Conservation (phyloP, 2,329 filamentous ascomycete genomes). For the Sphaerostilbella broomeana region DNA sequence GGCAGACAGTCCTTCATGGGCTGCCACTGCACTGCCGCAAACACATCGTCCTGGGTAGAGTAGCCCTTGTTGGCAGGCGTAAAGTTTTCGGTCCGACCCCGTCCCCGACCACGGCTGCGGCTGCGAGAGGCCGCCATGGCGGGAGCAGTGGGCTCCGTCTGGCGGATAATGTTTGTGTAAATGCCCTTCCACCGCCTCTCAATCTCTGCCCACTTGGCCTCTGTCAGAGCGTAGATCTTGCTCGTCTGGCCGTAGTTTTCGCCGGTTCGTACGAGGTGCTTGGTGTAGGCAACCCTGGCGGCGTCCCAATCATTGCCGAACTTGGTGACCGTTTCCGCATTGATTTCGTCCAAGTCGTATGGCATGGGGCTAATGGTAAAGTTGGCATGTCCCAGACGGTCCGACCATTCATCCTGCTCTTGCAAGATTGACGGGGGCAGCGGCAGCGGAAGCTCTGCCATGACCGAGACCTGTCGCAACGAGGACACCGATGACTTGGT, state of each 20-base stretch:
- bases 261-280: constrained; percentile 78
- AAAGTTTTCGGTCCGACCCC: constrained; percentile 34
- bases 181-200: constrained; percentile 67
- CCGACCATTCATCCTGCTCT: constrained; percentile 74
- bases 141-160: constrained; percentile 32
- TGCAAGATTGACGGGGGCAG: constrained; percentile 61
- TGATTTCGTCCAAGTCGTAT: constrained; percentile 60
- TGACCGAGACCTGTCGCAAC: constrained; percentile 57
- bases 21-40: constrained; percentile 37
- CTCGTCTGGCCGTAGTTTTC: constrained; percentile 89
- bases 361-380: constrained; percentile 81
- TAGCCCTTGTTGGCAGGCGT: constrained; percentile 32
- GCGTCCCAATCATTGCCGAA: constrained; percentile 75
- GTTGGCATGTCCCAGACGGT: constrained; percentile 83
- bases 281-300: constrained; percentile 79
- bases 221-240: constrained; percentile 77
- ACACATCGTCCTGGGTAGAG: constrained; percentile 31
- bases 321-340: constrained; percentile 50
- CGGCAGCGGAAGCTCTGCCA: constrained; percentile 47
- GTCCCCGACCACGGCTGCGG: constrained; percentile 35
- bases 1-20: constrained; percentile 50
- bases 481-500: constrained; percentile 72
- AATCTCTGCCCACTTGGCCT: constrained; percentile 81
- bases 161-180: constrained; percentile 57
- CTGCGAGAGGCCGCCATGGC: constrained; percentile 22